phyloP scores from a whole-genome alignment of 1,284 basidiomycete genomes.

The Quambalaria eucalypti region DNA sequence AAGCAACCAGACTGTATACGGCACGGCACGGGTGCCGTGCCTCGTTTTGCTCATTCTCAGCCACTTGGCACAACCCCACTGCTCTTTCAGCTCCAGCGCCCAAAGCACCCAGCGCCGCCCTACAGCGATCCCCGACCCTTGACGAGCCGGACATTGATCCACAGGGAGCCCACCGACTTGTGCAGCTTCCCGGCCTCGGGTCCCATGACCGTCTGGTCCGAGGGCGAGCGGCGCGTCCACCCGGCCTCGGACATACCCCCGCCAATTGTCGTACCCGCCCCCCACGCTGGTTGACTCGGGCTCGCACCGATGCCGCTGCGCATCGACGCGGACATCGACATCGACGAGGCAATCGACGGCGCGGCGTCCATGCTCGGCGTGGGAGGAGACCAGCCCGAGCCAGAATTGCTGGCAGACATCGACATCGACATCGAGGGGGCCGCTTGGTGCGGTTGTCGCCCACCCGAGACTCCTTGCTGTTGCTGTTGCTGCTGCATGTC shows the following conservation, averaged over 20 bases:
- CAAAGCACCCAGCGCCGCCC: too few relatives aligned
- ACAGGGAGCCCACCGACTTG: slow-evolving; percentile 27
- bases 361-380: background rate
- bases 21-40: too few relatives aligned
- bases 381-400: background rate
- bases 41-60: too few relatives aligned
- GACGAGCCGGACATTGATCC: slow-evolving; percentile 10
- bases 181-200: slow-evolving; percentile 15
- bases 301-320: slow-evolving; percentile 9
- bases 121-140: slow-evolving; percentile 1
- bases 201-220: background rate
- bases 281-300: too few relatives aligned
- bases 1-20: too few relatives aligned
- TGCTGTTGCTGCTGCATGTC: background rate
- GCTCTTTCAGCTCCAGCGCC: too few relatives aligned
- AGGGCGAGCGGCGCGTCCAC: slow-evolving; percentile 8
- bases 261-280: slow-evolving; percentile 9
- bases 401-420: background rate
- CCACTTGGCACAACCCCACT: too few relatives aligned
- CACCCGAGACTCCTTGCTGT: background rate
- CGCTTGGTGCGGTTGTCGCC: background rate
- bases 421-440: background rate
- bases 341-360: background rate
- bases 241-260: slow-evolving; percentile 19
- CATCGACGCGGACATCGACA: background rate